Conservation (phyloP, 2,329 filamentous ascomycete species). For the Pseudomassariella vexata region DNA sequence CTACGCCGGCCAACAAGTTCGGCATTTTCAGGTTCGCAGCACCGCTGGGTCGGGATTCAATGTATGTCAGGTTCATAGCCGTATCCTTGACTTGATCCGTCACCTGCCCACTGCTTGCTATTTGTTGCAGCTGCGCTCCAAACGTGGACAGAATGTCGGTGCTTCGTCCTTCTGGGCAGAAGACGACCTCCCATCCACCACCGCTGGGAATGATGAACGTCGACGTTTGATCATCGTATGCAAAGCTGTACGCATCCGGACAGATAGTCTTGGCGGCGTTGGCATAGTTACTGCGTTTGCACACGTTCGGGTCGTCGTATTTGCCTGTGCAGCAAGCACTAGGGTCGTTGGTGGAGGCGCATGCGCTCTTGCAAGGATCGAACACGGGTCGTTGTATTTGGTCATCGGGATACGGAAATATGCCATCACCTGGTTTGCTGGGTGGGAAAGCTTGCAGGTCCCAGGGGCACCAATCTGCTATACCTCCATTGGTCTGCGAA, state of each 20-base stretch:
- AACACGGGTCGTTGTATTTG: slow-evolving; percentile 65
- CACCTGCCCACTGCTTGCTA: slow-evolving; percentile 37
- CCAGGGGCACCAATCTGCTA: slow-evolving; percentile 75
- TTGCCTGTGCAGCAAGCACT: slow-evolving; percentile 71
- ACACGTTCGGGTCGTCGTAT: slow-evolving; percentile 56
- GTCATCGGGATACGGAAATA: slow-evolving; percentile 78
- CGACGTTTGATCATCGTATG: slow-evolving; percentile 53
- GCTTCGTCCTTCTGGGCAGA: slow-evolving; percentile 62
- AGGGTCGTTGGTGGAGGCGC: slow-evolving; percentile 60
- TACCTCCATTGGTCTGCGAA: slow-evolving; percentile 46
- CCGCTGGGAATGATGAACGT: slow-evolving; percentile 61
- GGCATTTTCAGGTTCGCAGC: slow-evolving; percentile 2
- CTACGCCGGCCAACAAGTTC: slow-evolving; percentile 4
- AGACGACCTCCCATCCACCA: slow-evolving; percentile 71
- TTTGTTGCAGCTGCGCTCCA: slow-evolving; percentile 39
- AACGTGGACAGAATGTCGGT: slow-evolving; percentile 53
- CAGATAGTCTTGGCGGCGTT: slow-evolving; percentile 67
- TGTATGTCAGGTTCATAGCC: slow-evolving; percentile 29
- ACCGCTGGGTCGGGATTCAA: slow-evolving; percentile 17
- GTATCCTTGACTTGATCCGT: slow-evolving; percentile 24
- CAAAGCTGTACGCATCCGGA: slow-evolving; percentile 79
- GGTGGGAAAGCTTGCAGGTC: slow-evolving; percentile 65
- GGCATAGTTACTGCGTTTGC: slow-evolving; percentile 63
- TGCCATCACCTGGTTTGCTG: slow-evolving; percentile 63
- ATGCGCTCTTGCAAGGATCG: slow-evolving; percentile 73